Conservation (phyloP, 2,329 filamentous ascomycete species). For the Penicillium polonicum region DNA sequence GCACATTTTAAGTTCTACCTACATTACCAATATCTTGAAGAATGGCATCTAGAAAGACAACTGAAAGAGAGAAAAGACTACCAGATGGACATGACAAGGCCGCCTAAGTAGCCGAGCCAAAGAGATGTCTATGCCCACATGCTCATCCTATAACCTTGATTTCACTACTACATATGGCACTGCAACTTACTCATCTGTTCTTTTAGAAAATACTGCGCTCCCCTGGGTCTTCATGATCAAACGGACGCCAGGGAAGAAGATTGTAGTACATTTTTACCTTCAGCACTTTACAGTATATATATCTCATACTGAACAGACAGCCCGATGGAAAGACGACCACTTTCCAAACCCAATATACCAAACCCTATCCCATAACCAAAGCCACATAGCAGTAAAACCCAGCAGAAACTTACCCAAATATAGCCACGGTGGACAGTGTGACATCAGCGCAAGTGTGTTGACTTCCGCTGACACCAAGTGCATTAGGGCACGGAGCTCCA, state of each 20-base stretch:
- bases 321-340: neutral
- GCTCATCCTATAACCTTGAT: too few species aligned
- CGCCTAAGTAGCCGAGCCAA: too few species aligned
- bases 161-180: too few species aligned
- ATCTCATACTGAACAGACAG: too few species aligned
- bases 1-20: too few species aligned
- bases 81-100: too few species aligned
- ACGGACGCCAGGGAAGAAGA: neutral
- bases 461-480: slow-evolving; percentile 10
- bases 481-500: neutral
- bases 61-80: too few species aligned
- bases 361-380: neutral
- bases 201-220: too few species aligned
- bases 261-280: neutral
- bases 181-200: neutral
- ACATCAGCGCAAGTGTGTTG: neutral
- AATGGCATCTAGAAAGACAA: too few species aligned
- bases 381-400: neutral
- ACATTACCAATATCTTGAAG: too few species aligned
- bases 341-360: neutral
- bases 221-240: too few species aligned
- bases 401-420: neutral
- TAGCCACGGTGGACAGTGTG: neutral
- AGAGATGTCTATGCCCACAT: too few species aligned
- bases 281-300: neutral